phyloP scores from a whole-genome alignment of 2,329 filamentous ascomycete genomes.

The Gyromitra esculenta region DNA sequence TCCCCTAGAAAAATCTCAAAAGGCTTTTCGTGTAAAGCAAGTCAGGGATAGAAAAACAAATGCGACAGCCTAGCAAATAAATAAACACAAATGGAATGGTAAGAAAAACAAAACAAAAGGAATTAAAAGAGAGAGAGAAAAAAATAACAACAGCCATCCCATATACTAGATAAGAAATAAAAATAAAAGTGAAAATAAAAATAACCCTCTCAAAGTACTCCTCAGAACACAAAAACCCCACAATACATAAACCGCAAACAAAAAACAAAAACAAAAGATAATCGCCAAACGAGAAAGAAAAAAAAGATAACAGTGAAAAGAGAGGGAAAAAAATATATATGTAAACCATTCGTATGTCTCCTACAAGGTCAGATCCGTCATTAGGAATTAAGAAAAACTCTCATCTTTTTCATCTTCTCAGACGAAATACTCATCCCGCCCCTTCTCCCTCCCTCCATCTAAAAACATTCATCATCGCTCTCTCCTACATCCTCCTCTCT shows the following conservation, averaged over 20 bases:
- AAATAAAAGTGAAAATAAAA: constrained; percentile 19
- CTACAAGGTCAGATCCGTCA: constrained; percentile 9
- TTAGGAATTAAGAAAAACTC: constrained; percentile 23
- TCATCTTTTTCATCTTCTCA: constrained; percentile 15
- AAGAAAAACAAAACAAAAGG: constrained; percentile 7
- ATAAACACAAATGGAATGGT: constrained; percentile 10
- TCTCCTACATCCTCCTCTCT: constrained; percentile 28
- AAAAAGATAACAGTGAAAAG: constrained; percentile 11
- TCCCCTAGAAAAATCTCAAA: background rate
- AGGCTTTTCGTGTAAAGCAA: constrained; percentile 31
- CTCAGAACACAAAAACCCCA: constrained; percentile 33
- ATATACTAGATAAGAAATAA: constrained; percentile 20
- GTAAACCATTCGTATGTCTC: constrained; percentile 9
- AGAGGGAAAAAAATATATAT: constrained; percentile 16
- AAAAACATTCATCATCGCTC: constrained; percentile 44
- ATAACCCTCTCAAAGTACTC: constrained; percentile 23
- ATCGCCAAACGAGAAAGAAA: constrained; percentile 4
- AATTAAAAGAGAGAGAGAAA: constrained; percentile 23
- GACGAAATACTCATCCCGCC: background rate
- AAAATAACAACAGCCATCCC: constrained; percentile 30
- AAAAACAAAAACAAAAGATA: background rate
- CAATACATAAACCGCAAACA: constrained; percentile 14
- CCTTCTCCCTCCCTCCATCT: background rate
- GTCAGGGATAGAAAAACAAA: constrained; percentile 9
- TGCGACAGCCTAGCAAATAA: constrained; percentile 2